Evolutionary conservation across 2,329 filamentous ascomycete genomes (phyloP), one percentile per base, ranked within the genome.

Genomic region (Dactylonectria estremocensis): DNA sequence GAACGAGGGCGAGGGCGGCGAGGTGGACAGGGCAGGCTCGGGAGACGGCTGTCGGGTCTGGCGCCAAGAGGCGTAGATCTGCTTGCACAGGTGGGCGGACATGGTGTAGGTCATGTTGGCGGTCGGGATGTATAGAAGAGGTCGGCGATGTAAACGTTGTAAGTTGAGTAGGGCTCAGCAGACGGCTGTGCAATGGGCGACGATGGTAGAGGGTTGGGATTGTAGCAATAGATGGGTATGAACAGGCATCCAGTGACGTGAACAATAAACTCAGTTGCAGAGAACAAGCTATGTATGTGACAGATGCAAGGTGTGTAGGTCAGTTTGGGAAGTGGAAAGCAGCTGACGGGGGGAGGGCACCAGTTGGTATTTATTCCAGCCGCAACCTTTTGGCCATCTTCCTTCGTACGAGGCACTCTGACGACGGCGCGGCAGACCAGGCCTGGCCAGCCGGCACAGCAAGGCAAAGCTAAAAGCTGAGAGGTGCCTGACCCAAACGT

Each of bases 51-150:
- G 83, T 70, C 83, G 83, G 52, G 83, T 79, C 75, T 88, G 85
- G 69, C 83, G 83, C 86, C 87, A 89, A n/a, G 88, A 89, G 58
- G 85, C 82, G 81, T 85, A 87, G 80, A 90, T 86, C 74, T 89
- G 83, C 79, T 87, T 88, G 86, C 86, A 88, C 78, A 90, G 80
- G 74, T 90, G 88, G 73, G 87, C 87, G 16, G 87, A 88, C 84
- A 90, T 89, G 70, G 88, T 89, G 81, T 89, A 88, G 43, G 88
- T 89, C 88, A 90, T 90, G 46, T 70, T 81, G 69, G 56, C 46
- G 48, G 64, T 59, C 55, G 33, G 40, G 50, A 22, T 58, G 37
- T 49, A 22, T 50, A 18, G 40, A 13, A 20, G 24, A 56, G 28
- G 37, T 55, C 62, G 37, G n/a, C 18, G 57, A 37, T 14, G 20